These are phyloP conservation scores for Sporisorium graminicola DNA, from an alignment of 1,284 basidiomycete species.

Conservation along the genomic window DNA sequence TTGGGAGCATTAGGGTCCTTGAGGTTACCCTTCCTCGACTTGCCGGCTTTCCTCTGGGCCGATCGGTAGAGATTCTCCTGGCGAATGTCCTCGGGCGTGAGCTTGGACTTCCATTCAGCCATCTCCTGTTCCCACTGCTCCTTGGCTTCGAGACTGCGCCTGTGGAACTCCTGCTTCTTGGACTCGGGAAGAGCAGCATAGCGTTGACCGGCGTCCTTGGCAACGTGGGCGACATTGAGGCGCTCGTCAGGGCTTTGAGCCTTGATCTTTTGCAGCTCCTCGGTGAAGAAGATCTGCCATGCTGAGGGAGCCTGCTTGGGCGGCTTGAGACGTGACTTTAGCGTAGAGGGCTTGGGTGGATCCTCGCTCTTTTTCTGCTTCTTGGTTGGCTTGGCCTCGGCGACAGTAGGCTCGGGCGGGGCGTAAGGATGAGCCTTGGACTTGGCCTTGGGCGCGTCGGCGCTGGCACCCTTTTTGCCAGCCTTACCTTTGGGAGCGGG, in stretches of 20 bases:
- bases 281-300: conserved; percentile 97
- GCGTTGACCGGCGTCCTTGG: conserved; percentile 91
- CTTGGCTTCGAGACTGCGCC: conserved; percentile 82
- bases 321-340: conserved; percentile 77
- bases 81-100: conserved; percentile 94
- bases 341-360: conserved; percentile 67
- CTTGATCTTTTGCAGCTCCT: conserved; percentile 88
- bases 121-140: conserved; percentile 84
- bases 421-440: conserved; percentile 48
- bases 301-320: conserved; percentile 93
- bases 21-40: conserved; percentile 91
- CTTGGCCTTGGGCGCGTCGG: conserved; percentile 46
- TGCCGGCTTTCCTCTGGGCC: conserved; percentile 91
- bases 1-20: conserved; percentile 97
- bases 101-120: conserved; percentile 84
- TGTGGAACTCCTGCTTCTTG: conserved; percentile 76
- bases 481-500: conserved; percentile 41
- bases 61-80: conserved; percentile 91
- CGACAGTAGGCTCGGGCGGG: conserved; percentile 31
- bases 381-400: conserved; percentile 45
- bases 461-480: conserved; percentile 51
- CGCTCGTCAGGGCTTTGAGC: conserved; percentile 74
- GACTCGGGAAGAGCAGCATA: conserved; percentile 83
- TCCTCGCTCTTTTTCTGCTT: conserved; percentile 55
- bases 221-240: conserved; percentile 93